Evolutionary conservation across 768 basidiomycete species (phyloP).

Genomic region (Russula virescens): DNA sequence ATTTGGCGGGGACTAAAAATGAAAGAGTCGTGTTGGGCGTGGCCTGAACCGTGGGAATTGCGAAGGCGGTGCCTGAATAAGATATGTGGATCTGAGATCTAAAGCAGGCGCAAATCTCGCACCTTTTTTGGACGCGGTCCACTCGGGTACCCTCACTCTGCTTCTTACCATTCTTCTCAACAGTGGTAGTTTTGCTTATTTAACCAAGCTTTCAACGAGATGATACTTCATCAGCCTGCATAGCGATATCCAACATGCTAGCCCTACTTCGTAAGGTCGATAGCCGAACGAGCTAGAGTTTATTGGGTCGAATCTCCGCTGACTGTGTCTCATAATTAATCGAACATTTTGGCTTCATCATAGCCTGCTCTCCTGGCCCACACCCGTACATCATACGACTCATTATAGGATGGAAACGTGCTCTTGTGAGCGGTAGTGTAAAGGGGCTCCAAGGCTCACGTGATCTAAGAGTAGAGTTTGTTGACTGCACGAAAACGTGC

Average conservation of each 20-base stretch:
- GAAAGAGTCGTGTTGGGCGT: background rate
- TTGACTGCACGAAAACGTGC: conserved; percentile 26
- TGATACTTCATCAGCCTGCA: background rate
- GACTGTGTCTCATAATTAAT: background rate
- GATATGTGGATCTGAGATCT: conserved; percentile 32
- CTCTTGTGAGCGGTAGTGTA: conserved; percentile 6
- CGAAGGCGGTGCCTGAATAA: background rate
- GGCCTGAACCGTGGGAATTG: background rate
- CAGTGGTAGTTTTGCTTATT: background rate
- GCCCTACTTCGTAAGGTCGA: background rate
- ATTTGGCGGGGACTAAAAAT: conserved; percentile 23
- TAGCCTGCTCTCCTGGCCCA: background rate
- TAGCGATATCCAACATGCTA: background rate
- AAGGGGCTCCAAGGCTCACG: conserved; percentile 22
- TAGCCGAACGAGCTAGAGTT: conserved; percentile 1
- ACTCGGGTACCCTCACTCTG: conserved; percentile 25
- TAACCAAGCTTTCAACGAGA: background rate
- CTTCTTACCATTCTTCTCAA: conserved; percentile 1
- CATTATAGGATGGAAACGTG: background rate
- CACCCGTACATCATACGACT: background rate
- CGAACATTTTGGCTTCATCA: conserved; percentile 2
- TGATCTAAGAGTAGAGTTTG: conserved; percentile 27
- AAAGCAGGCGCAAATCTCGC: conserved; percentile 30
- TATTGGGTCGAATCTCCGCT: conserved; percentile 13
- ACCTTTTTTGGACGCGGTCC: conserved; percentile 36